phyloP scores from a whole-genome alignment of 345 rosid species.

The Salix udensis region DNA sequence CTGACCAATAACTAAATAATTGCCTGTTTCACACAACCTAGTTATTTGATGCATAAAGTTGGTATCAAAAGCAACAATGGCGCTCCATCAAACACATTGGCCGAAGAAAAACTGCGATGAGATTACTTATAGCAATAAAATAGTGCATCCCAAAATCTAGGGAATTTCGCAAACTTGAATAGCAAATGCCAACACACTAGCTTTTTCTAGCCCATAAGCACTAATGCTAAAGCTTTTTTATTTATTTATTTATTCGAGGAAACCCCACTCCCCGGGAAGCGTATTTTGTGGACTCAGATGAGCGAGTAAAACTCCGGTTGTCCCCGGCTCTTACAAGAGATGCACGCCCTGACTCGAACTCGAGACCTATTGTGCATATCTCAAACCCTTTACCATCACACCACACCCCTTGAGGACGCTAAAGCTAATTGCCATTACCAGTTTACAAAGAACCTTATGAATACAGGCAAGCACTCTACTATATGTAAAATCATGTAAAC shows the following conservation, averaged over 20 bases:
- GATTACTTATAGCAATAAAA: not conserved
- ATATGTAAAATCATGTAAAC: not conserved
- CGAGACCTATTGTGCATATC: too few species aligned
- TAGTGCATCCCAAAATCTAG: not conserved
- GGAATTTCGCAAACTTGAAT: not conserved
- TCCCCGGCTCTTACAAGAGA: too few species aligned
- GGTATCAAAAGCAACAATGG: not conserved
- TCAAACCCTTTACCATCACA: accelerated
- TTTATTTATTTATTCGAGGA: too few species aligned
- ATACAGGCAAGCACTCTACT: not conserved
- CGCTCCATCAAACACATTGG: too few species aligned
- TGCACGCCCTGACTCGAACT: too few species aligned
- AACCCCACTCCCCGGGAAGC: too few species aligned
- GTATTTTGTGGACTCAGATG: too few species aligned
- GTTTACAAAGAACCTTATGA: not conserved
- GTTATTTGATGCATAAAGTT: not conserved
- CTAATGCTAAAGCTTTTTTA: too few species aligned
- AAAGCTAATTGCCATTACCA: not conserved
- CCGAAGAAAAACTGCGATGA: not conserved
- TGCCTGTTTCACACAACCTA: not conserved
- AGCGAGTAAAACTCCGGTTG: too few species aligned
- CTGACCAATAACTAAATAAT: not conserved
- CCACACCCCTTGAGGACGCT: too few species aligned
- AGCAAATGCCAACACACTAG: not conserved
- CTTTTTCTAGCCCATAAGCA: too few species aligned